These are phyloP conservation scores for Linderniella brevidens DNA, from an alignment of 257 asterid genomes.

Conservation along the genomic window DNA sequence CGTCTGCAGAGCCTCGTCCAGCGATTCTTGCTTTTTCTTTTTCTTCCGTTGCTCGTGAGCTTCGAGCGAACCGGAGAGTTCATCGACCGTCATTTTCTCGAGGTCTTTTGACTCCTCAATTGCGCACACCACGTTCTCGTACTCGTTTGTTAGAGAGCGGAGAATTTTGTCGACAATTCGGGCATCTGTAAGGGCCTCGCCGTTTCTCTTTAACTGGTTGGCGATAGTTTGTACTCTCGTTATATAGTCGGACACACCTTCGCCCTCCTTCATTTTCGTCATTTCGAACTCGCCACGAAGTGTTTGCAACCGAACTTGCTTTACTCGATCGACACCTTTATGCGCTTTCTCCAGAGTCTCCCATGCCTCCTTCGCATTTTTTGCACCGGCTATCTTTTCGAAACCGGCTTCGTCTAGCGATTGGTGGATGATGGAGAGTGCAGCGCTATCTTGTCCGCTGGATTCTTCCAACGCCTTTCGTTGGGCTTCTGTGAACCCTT, in stretches of 20 bases:
- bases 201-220: slow-evolving; percentile 5
- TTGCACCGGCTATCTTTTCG: background rate
- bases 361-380: background rate
- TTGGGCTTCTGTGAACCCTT: background rate
- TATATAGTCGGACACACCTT: background rate
- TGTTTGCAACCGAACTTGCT: slow-evolving; percentile 8
- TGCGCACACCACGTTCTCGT: too few relatives aligned
- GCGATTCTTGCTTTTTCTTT: background rate
- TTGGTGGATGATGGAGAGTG: background rate
- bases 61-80: background rate
- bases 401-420: background rate
- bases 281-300: slow-evolving; percentile 6
- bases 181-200: background rate
- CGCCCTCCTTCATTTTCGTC: background rate
- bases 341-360: background rate
- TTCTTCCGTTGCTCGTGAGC: background rate
- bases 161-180: background rate
- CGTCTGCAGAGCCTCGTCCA: background rate
- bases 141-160: background rate
- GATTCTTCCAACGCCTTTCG: too few relatives aligned
- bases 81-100: too few relatives aligned
- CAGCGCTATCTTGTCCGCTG: background rate
- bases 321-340: slow-evolving; percentile 3
- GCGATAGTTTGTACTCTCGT: background rate
- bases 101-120: too few relatives aligned